A percentile compares a stretch with the other conserved stretches of the same genome.
These are phyloP conservation scores for Calycina herbarum DNA, from an alignment of 2,329 filamentous ascomycete genomes.

Conservation along the genomic window DNA sequence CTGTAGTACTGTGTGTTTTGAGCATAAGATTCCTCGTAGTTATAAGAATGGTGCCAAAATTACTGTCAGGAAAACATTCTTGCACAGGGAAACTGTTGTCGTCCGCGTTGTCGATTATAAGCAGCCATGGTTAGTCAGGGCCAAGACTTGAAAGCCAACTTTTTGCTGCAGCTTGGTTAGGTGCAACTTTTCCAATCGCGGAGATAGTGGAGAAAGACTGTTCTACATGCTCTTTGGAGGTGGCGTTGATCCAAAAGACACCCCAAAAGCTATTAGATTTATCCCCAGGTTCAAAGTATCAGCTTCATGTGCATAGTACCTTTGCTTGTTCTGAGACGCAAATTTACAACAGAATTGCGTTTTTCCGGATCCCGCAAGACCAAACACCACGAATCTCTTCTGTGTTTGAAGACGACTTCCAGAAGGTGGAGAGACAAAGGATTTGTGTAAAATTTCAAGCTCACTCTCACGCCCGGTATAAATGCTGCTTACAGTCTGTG, in stretches of 20 bases:
- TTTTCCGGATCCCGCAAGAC: conserved; percentile 36
- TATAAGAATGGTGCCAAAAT: conserved; percentile 39
- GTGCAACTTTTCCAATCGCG: conserved; percentile 11
- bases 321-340: conserved; percentile 10
- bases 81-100: conserved; percentile 33
- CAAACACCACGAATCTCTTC: conserved; percentile 26
- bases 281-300: neutral
- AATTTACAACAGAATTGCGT: conserved; percentile 29
- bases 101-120: conserved; percentile 26
- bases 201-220: conserved; percentile 11
- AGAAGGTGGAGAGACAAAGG: neutral
- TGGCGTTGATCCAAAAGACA: conserved; percentile 20
- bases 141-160: conserved; percentile 29
- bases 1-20: conserved; percentile 6
- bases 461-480: neutral
- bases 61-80: conserved; percentile 33
- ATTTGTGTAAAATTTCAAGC: neutral
- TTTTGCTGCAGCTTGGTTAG: conserved; percentile 18
- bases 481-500: conserved; percentile 4
- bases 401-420: neutral
- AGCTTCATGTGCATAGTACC: conserved; percentile 9
- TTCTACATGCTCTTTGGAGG: conserved; percentile 15
- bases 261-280: conserved; percentile 22
- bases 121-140: conserved; percentile 37
- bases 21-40: conserved; percentile 40